Evolutionary conservation across 495 filamentous ascomycete genomes (phyloP).

Genomic region (Cetradonia linearis): DNA sequence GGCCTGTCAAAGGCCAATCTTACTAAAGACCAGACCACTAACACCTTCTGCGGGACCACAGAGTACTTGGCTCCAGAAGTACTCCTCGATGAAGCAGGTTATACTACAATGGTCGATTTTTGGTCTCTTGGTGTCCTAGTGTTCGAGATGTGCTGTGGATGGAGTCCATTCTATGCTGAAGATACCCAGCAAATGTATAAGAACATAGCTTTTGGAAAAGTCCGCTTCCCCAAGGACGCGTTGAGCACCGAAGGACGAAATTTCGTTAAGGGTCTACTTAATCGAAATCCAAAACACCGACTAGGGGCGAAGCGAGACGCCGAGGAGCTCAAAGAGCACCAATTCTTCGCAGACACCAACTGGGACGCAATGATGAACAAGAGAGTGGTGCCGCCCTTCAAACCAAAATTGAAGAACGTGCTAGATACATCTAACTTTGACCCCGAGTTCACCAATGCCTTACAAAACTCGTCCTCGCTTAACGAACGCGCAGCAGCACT

Average conservation of each 20-base stretch:
- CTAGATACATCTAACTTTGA: slow-evolving; percentile 97
- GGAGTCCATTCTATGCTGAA: slow-evolving; percentile 98
- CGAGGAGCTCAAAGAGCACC: slow-evolving; percentile 85
- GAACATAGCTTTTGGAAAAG: slow-evolving; percentile 98
- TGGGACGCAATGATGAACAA: slow-evolving; percentile 82
- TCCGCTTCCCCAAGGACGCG: slow-evolving; percentile 89
- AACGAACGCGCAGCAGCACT: slow-evolving; percentile 76
- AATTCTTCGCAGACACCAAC: slow-evolving; percentile 90
- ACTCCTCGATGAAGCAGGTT: slow-evolving; percentile 89
- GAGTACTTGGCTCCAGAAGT: slow-evolving; percentile 97
- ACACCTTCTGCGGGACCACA: slow-evolving; percentile 97
- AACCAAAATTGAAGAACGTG: slow-evolving; percentile 89
- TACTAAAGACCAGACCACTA: slow-evolving; percentile 91
- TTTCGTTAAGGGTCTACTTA: slow-evolving; percentile 94
- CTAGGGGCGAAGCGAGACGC: slow-evolving; percentile 86
- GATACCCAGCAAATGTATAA: slow-evolving; percentile 99
- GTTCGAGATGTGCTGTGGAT: slow-evolving; percentile 99
- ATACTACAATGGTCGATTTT: slow-evolving; percentile 99
- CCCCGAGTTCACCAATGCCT: slow-evolving; percentile 92
- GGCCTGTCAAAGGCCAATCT: slow-evolving; percentile 95
- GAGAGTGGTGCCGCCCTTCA: slow-evolving; percentile 92
- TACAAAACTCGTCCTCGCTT: slow-evolving; percentile 71
- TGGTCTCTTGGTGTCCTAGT: slow-evolving; percentile 97
- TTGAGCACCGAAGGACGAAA: slow-evolving; percentile 88
- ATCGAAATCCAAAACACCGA: slow-evolving; percentile 92